Evolutionary conservation across 1,284 basidiomycete species (phyloP), one percentile per base, ranked within the genome.

Genomic region (Rhizopogon parksii): DNA sequence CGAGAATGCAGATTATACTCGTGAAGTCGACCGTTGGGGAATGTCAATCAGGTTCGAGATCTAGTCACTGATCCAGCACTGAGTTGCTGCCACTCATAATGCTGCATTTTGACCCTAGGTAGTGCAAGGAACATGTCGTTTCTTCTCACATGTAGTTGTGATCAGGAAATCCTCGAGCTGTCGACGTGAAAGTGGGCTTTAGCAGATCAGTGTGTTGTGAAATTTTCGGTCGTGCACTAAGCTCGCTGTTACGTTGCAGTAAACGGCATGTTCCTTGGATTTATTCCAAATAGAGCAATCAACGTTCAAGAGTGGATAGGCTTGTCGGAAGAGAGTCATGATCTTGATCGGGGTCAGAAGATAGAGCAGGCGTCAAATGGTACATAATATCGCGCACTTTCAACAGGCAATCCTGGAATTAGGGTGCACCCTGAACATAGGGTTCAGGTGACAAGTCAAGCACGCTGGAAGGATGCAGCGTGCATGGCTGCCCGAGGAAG

Each of bases 321-420:
- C 46, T 46, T 47, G 36, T 50, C 25, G 46, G 49, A 47, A 58
- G 51, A 21, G 14, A 30, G 38, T 49, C 40, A 50, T 54, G 55
- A 35, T 24, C 46, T 46, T 67, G 66, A 68, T 64, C 66, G 56
- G 67, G 56, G 47, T 54, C 59, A 56, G 56, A 60, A 62, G 53
- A 57, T 52, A 53, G 42, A 47, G 50, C 54, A 52, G 55, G 56
- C 52, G 37, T 30, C 46, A 51, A 47, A 42, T n/a, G 53, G 46
- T 55, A 66, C 64, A 69, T 66, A 69, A 66, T 66, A 67, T 56
- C 15, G 50, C 50, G 53, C 60, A 55, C 59, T 53, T 56, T 59
- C 53, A 47, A 51, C 40, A 47, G 40, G 30, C 30, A 45, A 39
- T 32, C 3, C 32, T 32, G 27, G 40, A 54, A 67, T 59, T 55